Conservation (phyloP, 371 early-diverging fungal genomes). For the Astathelohania contejeani region DNA sequence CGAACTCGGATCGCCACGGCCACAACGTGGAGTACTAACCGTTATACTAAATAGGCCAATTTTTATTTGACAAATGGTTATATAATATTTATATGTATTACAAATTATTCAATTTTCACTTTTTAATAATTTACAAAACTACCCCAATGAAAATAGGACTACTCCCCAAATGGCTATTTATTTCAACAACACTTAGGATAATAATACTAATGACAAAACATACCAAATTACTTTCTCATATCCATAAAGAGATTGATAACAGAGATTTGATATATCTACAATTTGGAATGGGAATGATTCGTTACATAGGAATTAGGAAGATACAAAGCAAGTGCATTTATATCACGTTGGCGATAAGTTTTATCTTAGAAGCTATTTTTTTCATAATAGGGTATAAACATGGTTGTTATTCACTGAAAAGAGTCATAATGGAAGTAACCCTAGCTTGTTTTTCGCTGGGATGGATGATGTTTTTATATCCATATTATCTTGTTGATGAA, state of each 20-base stretch:
- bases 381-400: too few species aligned
- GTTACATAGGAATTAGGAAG: too few species aligned
- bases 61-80: not conserved
- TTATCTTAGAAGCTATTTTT: too few species aligned
- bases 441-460: not conserved
- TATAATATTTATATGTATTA: not conserved
- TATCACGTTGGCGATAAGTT: too few species aligned
- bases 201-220: not conserved
- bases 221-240: too few species aligned
- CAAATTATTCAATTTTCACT: too few species aligned
- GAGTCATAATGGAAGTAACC: not conserved
- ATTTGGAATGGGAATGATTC: too few species aligned
- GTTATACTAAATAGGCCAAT: slow-evolving; percentile 40
- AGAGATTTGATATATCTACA: too few species aligned
- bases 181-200: not conserved
- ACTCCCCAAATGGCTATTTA: slow-evolving; percentile 1
- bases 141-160: slow-evolving; percentile 6
- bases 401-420: not conserved
- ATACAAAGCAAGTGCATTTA: too few species aligned
- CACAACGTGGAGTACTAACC: slow-evolving; percentile 43
- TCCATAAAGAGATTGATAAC: too few species aligned
- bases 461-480: slow-evolving; percentile 15
- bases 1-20: slow-evolving; percentile 42
- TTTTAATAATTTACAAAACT: too few species aligned
- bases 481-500: slow-evolving; percentile 11